A percentile compares a stretch with the other conserved stretches of the same genome.
These are phyloP conservation scores for Xylaria sp. DNA, from an alignment of 2,329 filamentous ascomycete genomes.

Conservation along the genomic window DNA sequence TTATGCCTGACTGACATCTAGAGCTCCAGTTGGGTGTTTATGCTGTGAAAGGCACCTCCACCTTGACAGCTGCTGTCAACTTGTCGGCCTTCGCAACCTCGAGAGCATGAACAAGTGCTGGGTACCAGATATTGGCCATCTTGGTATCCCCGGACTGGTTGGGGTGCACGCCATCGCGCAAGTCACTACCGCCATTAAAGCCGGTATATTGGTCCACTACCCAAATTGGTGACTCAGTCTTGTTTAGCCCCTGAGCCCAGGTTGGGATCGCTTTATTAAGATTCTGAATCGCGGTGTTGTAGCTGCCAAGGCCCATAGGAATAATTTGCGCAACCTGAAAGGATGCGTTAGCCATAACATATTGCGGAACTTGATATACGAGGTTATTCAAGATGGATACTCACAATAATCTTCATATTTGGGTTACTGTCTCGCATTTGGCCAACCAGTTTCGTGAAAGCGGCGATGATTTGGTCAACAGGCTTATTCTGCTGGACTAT, in stretches of 20 bases:
- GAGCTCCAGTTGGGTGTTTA: conserved; percentile 7
- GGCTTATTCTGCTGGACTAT: conserved; percentile 54
- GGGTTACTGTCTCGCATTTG: conserved; percentile 54
- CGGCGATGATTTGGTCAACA: conserved; percentile 52
- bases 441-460: conserved; percentile 53
- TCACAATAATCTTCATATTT: conserved; percentile 56
- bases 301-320: conserved; percentile 49
- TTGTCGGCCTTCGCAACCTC: conserved; percentile 43
- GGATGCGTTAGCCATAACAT: not conserved
- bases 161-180: conserved; percentile 54
- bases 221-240: conserved; percentile 54
- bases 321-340: conserved; percentile 56
- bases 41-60: conserved; percentile 42
- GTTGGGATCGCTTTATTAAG: conserved; percentile 53
- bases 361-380: too few relatives aligned
- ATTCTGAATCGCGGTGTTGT: conserved; percentile 52
- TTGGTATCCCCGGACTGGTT: conserved; percentile 55
- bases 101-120: conserved; percentile 45
- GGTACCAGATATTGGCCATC: conserved; percentile 51
- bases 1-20: not conserved
- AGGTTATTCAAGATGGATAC: conserved; percentile 32
- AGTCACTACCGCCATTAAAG: conserved; percentile 48
- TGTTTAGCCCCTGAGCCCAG: conserved; percentile 53
- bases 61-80: conserved; percentile 28
- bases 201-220: conserved; percentile 56